phyloP scores from a whole-genome alignment of 2,329 filamentous ascomycete genomes.

The Hymenoscyphus scutula region DNA sequence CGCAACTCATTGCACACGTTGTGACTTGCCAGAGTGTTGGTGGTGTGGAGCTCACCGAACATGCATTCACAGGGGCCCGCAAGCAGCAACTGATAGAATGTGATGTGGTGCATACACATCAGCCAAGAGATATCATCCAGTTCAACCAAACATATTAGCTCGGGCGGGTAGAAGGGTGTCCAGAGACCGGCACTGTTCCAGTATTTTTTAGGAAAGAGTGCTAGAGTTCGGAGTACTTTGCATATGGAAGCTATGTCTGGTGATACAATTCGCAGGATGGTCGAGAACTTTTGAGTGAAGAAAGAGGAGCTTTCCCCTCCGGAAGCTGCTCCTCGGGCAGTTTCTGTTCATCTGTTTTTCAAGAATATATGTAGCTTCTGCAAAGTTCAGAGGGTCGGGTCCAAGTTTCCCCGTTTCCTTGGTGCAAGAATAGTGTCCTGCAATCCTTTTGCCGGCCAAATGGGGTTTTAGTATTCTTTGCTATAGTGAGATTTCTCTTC shows the following conservation, averaged over 20 bases:
- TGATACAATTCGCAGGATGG: not conserved
- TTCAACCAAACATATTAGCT: slow-evolving; percentile 9
- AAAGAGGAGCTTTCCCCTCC: not conserved
- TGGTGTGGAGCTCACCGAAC: slow-evolving; percentile 8
- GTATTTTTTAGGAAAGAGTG: not conserved
- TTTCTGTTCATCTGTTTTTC: no score
- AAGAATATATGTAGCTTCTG: no score
- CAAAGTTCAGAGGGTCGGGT: not conserved
- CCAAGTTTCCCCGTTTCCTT: not conserved
- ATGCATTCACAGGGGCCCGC: slow-evolving; percentile 10
- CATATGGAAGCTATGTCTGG: slow-evolving; percentile 2
- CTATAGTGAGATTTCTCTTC: not conserved
- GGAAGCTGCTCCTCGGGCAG: not conserved
- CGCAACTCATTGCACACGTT: not conserved
- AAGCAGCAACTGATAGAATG: slow-evolving; percentile 4
- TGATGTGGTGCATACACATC: slow-evolving; percentile 12
- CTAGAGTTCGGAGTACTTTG: not conserved
- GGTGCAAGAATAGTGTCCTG: not conserved
- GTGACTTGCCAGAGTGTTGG: slow-evolving; percentile 6
- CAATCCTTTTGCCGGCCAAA: not conserved
- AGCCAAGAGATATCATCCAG: slow-evolving; percentile 1
- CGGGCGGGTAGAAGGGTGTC: slow-evolving; percentile 13
- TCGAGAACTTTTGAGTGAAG: slow-evolving; percentile 1
- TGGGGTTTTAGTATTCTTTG: not conserved
- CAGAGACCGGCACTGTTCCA: not conserved